Evolutionary conservation across 257 asterid species (phyloP).

Genomic region (Solanum dulcamara): DNA sequence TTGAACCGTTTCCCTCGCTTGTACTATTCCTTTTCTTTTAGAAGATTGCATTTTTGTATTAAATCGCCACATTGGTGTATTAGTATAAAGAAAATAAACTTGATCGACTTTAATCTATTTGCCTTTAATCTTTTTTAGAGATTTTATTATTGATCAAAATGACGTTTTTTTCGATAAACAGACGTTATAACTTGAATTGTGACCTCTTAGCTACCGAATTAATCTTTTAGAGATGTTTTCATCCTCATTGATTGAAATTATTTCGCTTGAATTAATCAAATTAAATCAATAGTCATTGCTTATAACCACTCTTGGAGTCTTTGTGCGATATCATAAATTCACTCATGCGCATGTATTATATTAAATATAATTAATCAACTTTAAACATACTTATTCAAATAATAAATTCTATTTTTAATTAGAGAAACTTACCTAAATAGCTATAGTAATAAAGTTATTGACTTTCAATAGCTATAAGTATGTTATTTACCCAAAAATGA

Average conservation of each 20-base stretch:
- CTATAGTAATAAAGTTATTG: no score
- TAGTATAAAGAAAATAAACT: no score
- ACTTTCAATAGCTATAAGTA: no score
- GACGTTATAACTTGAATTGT: not conserved
- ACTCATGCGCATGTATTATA: not conserved
- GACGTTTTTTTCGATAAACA: not conserved
- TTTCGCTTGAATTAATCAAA: not conserved
- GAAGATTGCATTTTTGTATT: no score
- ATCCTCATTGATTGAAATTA: not conserved
- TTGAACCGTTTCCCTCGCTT: no score
- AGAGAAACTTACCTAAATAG: no score
- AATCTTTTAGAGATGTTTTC: not conserved
- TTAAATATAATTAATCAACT: not conserved
- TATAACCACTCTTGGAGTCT: not conserved
- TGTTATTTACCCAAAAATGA: no score
- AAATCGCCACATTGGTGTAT: no score
- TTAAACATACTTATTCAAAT: not conserved
- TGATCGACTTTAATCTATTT: no score
- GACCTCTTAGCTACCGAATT: not conserved
- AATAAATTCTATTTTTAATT: no score
- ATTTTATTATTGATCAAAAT: not conserved
- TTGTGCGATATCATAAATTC: not conserved
- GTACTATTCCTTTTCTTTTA: no score
- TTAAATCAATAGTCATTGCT: not conserved
- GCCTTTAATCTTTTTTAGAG: not conserved